Evolutionary conservation across 2,329 filamentous ascomycete species (phyloP), one percentile per base, ranked within the genome.

Genomic region (Penicillium sp.): DNA sequence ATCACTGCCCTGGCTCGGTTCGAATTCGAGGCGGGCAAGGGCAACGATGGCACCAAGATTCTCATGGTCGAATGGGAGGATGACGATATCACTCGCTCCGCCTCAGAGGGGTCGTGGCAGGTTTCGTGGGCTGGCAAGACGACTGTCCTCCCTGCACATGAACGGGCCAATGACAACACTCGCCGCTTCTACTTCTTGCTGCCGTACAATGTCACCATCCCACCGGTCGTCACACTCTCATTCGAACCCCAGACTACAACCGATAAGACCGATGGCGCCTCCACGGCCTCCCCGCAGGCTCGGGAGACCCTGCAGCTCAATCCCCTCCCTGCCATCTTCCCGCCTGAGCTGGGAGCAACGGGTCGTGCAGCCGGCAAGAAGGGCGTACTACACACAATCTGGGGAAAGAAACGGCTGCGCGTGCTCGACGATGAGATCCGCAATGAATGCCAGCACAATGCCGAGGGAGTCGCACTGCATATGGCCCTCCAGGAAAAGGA

Each of bases 61-160:
- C 72, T 95, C 54, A 93, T 95, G 87, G 83, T 94, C 26, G 88
- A 95, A 64, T 95, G 89, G 89, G 81, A 87, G 60, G 79, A 83
- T 36, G 76, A 78, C 50, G 70, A 75, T 43, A 64, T 69, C 28
- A 74, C 69, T 2, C 65, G 70, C 36, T 65, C 67, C 8, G 50
- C 32, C 1, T 17, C 44, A 0, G 53, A 53, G 1, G 77, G 75
- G 2, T 76, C 76, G 44, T 94, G 88, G 88, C 78, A 85, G 43
- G 82, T 94, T 14, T 84, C 80, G 2, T 94, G 89, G 88, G 80
- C 89, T 28, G 85, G 86, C 30, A 94, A 93, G 64, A 79, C 76
- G 18, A 81, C 81, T 1, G 78, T 86, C 13, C 71, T 93, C 15
- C 80, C 83, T 8, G 78, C 83, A 31, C 72, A 78, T 53, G 83